These are phyloP conservation scores for Combretum micranthum DNA, from an alignment of 345 rosid species.

Conservation along the genomic window DNA sequence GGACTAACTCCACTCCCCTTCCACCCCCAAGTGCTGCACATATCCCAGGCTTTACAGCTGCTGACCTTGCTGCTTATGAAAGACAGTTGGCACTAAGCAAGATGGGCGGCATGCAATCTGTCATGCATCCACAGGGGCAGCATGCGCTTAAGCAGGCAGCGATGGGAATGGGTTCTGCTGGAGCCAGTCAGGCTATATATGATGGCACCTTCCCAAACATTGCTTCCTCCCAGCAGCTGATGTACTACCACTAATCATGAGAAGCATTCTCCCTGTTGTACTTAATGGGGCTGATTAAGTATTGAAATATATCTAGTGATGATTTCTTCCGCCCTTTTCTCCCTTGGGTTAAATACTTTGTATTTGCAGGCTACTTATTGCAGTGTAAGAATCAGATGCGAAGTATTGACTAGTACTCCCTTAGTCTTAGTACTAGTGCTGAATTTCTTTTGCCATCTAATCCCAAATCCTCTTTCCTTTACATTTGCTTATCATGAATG, in stretches of 20 bases:
- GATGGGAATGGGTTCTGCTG: conserved; percentile 62
- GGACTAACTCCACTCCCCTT: conserved; percentile 73
- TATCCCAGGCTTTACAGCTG: conserved; percentile 48
- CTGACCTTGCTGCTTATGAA: conserved; percentile 56
- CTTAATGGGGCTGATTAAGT: no score
- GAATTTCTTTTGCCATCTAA: no score
- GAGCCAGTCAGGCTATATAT: conserved; percentile 65
- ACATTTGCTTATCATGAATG: no score
- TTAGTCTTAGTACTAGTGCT: no score
- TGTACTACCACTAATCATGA: conserved; percentile 60
- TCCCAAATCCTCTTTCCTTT: no score
- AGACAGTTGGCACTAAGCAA: conserved; percentile 57
- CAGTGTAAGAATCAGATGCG: no score
- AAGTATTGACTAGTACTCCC: no score
- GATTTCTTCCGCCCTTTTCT: no score
- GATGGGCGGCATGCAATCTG: conserved; percentile 50
- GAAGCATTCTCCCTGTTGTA: no score
- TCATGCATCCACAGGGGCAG: conserved; percentile 79
- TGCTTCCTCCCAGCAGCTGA: conserved; percentile 74
- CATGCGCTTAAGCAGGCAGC: conserved; percentile 68
- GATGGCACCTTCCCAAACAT: conserved; percentile 76
- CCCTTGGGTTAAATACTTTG: no score
- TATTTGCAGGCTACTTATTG: no score
- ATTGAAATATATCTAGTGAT: no score
- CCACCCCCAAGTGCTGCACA: conserved; percentile 62